phyloP scores from a whole-genome alignment of 2,329 filamentous ascomycete species.

The Diaporthe velutina region DNA sequence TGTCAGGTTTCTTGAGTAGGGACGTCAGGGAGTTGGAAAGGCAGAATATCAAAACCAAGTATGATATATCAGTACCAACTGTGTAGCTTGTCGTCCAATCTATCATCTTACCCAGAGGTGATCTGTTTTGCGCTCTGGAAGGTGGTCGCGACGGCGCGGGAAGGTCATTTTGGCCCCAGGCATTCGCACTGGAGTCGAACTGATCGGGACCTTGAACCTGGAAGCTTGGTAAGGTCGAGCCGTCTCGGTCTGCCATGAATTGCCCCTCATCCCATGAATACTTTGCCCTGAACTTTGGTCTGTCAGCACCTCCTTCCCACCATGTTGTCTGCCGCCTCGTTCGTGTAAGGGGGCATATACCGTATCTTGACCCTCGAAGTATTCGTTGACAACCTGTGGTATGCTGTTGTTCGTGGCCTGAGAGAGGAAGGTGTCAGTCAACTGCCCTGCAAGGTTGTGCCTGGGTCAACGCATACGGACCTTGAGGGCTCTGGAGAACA shows the following conservation, averaged over 20 bases:
- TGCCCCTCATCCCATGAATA: conserved; percentile 36
- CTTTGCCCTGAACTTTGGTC: conserved; percentile 33
- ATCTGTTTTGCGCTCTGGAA: conserved; percentile 69
- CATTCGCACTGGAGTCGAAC: conserved; percentile 23
- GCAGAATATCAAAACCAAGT: conserved; percentile 25
- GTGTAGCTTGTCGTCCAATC: conserved; percentile 60
- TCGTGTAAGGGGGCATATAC: conserved; percentile 43
- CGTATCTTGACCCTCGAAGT: conserved; percentile 62
- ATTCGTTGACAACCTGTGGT: conserved; percentile 64
- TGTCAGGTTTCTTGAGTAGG: conserved; percentile 34
- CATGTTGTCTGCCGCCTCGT: neutral
- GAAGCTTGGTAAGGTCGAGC: conserved; percentile 36
- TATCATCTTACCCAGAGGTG: conserved; percentile 66
- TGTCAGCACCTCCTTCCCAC: conserved; percentile 1
- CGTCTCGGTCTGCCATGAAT: conserved; percentile 36
- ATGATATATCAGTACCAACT: conserved; percentile 53
- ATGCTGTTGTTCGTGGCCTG: conserved; percentile 61
- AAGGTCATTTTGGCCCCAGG: conserved; percentile 49
- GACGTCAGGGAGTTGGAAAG: conserved; percentile 22
- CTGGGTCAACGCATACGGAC: conserved; percentile 43
- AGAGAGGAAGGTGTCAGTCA: conserved; percentile 18
- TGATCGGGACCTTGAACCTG: conserved; percentile 37
- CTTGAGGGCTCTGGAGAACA: conserved; percentile 58
- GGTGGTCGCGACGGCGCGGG: conserved; percentile 72
- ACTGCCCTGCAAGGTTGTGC: neutral